Evolutionary conservation across 202 grass and related monocot genomes (phyloP).

Genomic region (Hordeum pubiflorum): DNA sequence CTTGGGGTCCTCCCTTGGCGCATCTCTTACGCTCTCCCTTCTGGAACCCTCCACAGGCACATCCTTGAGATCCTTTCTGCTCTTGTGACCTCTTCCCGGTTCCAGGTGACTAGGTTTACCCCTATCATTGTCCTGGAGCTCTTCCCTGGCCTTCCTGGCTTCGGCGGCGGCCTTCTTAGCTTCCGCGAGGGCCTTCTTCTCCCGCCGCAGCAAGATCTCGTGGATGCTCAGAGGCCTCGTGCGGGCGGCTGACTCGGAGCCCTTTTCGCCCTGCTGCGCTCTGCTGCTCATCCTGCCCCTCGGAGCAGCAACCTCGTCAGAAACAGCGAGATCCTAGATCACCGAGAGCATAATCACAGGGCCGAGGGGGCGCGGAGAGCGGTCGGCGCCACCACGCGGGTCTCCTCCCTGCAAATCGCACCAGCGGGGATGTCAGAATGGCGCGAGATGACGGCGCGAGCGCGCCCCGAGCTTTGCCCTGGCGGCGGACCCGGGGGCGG

Average conservation of each 20-base stretch:
- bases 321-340: neutral
- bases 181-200: slow-evolving; percentile 48
- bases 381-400: neutral
- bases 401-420: slow-evolving; percentile 25
- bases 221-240: slow-evolving; percentile 85
- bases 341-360: neutral
- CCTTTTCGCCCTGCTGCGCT: neutral
- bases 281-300: slow-evolving; percentile 50
- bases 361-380: neutral
- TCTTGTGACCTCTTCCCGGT: slow-evolving; percentile 18
- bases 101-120: slow-evolving; percentile 28
- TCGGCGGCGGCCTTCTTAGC: slow-evolving; percentile 28
- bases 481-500: neutral
- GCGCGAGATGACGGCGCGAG: neutral
- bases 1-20: slow-evolving; percentile 11
- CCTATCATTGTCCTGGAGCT: slow-evolving; percentile 20
- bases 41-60: slow-evolving; percentile 13
- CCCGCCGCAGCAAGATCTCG: slow-evolving; percentile 69
- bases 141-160: slow-evolving; percentile 22
- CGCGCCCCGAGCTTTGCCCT: neutral
- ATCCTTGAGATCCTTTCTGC: slow-evolving; percentile 36
- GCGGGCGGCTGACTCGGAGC: slow-evolving; percentile 64
- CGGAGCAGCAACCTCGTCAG: neutral
- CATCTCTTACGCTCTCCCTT: slow-evolving; percentile 32
- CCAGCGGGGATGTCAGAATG: neutral